phyloP scores from a whole-genome alignment of 768 basidiomycete species.

The Tephrocybe sp. region DNA sequence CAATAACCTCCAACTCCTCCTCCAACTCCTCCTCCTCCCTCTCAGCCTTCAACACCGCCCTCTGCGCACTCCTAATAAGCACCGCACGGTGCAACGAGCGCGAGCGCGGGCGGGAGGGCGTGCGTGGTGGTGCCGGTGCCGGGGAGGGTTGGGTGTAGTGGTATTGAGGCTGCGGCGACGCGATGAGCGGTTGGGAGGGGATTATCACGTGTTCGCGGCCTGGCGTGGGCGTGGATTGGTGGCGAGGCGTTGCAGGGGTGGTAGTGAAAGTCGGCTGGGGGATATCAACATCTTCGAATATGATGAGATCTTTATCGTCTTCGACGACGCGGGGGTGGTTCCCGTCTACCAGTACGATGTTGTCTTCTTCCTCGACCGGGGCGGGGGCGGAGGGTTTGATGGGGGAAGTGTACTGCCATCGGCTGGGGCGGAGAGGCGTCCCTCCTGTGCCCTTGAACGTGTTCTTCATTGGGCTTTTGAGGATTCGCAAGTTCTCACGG shows the following conservation, averaged over 20 bases:
- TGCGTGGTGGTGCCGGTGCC: constrained; percentile 30
- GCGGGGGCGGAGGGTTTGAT: too few relatives aligned
- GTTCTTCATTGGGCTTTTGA: constrained; percentile 55
- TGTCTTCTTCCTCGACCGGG: constrained; percentile 41
- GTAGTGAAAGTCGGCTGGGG: constrained; percentile 12
- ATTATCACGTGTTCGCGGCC: too few relatives aligned
- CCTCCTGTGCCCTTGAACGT: constrained; percentile 28
- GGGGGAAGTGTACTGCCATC: too few relatives aligned
- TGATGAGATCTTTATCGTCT: constrained; percentile 68
- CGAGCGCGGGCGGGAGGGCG: constrained; percentile 35
- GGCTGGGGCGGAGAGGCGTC: constrained; percentile 8
- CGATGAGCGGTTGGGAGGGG: constrained; percentile 10
- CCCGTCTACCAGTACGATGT: constrained; percentile 62
- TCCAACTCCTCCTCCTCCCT: constrained; percentile 49
- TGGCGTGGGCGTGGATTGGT: too few relatives aligned
- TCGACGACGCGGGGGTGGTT: constrained; percentile 66
- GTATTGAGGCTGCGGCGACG: constrained; percentile 9
- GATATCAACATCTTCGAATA: constrained; percentile 62
- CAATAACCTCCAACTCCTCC: constrained; percentile 50
- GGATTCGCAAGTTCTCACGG: constrained; percentile 58
- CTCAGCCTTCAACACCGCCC: constrained; percentile 51
- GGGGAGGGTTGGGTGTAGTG: constrained; percentile 16
- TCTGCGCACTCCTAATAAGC: constrained; percentile 66
- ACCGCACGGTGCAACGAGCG: constrained; percentile 64
- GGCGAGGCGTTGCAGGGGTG: constrained; percentile 5